These are phyloP conservation scores for Theobroma grandiflorum DNA, from an alignment of 441 rosid genomes.

Conservation along the genomic window DNA sequence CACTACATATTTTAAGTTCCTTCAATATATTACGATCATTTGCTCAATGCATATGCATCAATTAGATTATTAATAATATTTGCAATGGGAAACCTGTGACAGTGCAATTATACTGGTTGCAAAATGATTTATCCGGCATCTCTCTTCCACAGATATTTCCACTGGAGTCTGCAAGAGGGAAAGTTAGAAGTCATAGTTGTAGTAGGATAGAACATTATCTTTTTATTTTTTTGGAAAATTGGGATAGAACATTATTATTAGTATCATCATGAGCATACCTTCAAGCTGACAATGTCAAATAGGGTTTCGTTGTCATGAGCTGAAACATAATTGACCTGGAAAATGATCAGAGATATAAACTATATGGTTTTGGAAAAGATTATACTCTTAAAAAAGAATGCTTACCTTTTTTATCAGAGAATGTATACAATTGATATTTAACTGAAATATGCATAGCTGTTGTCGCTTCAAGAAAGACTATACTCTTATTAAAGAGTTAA, in stretches of 20 bases:
- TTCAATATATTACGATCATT: neutral
- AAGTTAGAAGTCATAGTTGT: conserved; percentile 32
- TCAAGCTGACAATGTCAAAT: conserved; percentile 85
- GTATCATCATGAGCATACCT: conserved; percentile 54
- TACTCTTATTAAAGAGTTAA: neutral
- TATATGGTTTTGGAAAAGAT: conserved; percentile 14
- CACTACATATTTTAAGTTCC: neutral
- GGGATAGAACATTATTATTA: conserved; percentile 5
- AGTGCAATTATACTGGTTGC: conserved; percentile 85
- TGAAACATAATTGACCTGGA: conserved; percentile 92
- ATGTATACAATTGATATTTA: neutral
- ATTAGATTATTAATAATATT: neutral
- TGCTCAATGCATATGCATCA: neutral
- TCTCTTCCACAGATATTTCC: conserved; percentile 76
- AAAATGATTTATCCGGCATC: conserved; percentile 90
- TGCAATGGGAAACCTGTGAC: conserved; percentile 65
- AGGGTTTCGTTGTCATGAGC: conserved; percentile 99
- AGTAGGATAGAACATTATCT: neutral
- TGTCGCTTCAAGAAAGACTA: neutral
- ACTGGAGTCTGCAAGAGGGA: conserved; percentile 65
- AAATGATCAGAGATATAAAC: conserved; percentile 36
- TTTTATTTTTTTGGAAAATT: neutral
- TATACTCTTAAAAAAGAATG: neutral
- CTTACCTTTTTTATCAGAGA: neutral
- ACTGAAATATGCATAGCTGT: neutral